phyloP scores from a whole-genome alignment of 176 grass and related monocot species.

The Hsuehochloa calcarea region DNA sequence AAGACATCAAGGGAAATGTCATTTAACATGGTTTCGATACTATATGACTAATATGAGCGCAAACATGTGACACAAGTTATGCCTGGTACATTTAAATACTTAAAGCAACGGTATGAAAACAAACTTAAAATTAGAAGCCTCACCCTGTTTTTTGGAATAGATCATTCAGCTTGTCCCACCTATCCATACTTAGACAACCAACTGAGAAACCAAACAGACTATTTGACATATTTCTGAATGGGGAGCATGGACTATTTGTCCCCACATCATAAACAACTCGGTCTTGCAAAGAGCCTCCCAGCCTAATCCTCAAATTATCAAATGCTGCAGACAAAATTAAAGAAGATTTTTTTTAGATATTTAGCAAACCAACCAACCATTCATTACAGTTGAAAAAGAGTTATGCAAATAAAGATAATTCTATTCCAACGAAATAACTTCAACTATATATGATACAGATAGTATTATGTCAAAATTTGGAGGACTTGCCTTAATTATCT shows the following conservation, averaged over 20 bases:
- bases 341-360: background rate
- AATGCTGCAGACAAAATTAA: constrained; percentile 52
- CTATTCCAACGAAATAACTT: background rate
- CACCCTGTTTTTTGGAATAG: constrained; percentile 84
- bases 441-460: background rate
- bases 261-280: constrained; percentile 73
- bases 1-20: background rate
- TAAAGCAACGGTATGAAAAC: background rate
- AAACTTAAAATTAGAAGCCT: constrained; percentile 15
- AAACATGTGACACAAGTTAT: background rate
- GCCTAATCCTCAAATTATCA: constrained; percentile 59
- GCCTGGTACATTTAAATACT: background rate
- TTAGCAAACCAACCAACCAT: background rate
- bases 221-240: constrained; percentile 66
- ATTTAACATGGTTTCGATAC: background rate
- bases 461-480: background rate
- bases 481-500: background rate
- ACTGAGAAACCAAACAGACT: constrained; percentile 88
- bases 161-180: constrained; percentile 83
- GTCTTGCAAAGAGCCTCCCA: constrained; percentile 85
- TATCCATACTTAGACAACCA: constrained; percentile 84
- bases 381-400: background rate
- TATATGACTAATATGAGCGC: background rate
- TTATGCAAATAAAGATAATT: background rate
- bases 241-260: constrained; percentile 52